phyloP scores from a whole-genome alignment of 2,329 filamentous ascomycete genomes.

The Aspergillus sp. region DNA sequence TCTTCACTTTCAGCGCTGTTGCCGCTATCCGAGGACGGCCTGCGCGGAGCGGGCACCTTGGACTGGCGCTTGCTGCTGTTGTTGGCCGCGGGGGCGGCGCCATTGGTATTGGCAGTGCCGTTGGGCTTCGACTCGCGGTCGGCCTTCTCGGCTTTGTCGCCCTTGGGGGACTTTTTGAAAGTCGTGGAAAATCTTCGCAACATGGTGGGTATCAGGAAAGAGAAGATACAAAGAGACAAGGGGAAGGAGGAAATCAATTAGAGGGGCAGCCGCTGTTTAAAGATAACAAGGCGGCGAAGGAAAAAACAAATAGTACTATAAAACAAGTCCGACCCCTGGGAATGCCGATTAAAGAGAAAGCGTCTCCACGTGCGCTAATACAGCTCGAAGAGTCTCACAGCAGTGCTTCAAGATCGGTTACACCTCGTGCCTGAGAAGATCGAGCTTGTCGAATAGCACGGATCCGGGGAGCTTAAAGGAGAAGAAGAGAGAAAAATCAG shows the following conservation, averaged over 20 bases:
- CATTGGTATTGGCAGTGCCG: conserved; percentile 17
- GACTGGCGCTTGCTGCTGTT: conserved; percentile 36
- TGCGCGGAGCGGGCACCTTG: conserved; percentile 26
- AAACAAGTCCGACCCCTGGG: background rate
- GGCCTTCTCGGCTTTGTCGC: conserved; percentile 26
- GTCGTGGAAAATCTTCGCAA: conserved; percentile 41
- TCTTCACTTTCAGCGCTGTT: conserved; percentile 40
- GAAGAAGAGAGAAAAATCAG: background rate
- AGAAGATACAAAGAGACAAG: background rate
- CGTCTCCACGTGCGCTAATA: conserved; percentile 7
- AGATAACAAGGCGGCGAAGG: conserved; percentile 10
- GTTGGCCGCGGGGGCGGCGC: background rate
- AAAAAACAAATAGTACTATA: conserved; percentile 12
- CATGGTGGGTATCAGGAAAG: conserved; percentile 30
- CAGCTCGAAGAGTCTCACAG: background rate
- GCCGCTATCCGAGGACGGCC: conserved; percentile 26
- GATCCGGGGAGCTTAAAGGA: conserved; percentile 5
- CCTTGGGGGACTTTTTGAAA: conserved; percentile 38
- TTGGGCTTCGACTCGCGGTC: conserved; percentile 35
- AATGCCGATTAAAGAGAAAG: conserved; percentile 3
- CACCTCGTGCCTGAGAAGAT: conserved; percentile 10
- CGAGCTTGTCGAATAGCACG: conserved; percentile 11
- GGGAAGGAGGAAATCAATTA: conserved; percentile 1
- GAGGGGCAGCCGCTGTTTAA: conserved; percentile 11
- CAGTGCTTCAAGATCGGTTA: background rate